Percentiles rank a stretch among this genome's conserved stretches.
phyloP scores from a whole-genome alignment of 2,329 filamentous ascomycete genomes.

The Aspergillus sp. region DNA sequence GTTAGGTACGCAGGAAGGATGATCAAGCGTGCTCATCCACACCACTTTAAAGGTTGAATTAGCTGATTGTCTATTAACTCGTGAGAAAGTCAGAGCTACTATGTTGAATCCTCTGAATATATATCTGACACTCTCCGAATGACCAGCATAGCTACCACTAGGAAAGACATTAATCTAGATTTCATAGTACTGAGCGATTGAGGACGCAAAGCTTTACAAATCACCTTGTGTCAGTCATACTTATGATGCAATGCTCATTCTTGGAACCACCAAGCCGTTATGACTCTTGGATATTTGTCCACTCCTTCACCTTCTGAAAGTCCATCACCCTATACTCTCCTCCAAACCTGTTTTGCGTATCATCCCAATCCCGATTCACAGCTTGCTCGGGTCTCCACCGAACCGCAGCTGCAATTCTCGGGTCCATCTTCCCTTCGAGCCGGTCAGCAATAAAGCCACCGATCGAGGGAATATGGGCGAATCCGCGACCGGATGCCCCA shows the following conservation, averaged over 20 bases:
- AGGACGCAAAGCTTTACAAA: too few relatives aligned
- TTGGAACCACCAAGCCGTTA: neutral
- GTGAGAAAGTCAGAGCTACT: too few relatives aligned
- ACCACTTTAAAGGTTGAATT: too few relatives aligned
- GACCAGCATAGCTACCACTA: too few relatives aligned
- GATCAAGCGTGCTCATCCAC: too few relatives aligned
- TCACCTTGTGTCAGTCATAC: neutral
- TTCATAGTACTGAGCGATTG: neutral
- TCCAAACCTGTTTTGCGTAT: constrained; percentile 51
- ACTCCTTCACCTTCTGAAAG: constrained; percentile 46
- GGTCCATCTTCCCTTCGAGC: constrained; percentile 48
- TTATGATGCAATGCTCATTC: neutral
- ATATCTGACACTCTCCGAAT: too few relatives aligned
- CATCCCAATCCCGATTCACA: constrained; percentile 47
- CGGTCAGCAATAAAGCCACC: constrained; percentile 53
- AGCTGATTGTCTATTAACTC: too few relatives aligned
- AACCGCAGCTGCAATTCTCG: constrained; percentile 44
- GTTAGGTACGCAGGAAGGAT: too few relatives aligned
- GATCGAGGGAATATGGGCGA: constrained; percentile 52
- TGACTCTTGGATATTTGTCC: constrained; percentile 34
- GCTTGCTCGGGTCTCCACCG: constrained; percentile 56
- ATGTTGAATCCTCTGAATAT: too few relatives aligned
- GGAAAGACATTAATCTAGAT: neutral
- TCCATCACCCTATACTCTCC: constrained; percentile 53
- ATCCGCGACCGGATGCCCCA: constrained; percentile 25